These are phyloP conservation scores for Microsporum canis DNA, from an alignment of 2,329 filamentous ascomycete species.

Conservation along the genomic window DNA sequence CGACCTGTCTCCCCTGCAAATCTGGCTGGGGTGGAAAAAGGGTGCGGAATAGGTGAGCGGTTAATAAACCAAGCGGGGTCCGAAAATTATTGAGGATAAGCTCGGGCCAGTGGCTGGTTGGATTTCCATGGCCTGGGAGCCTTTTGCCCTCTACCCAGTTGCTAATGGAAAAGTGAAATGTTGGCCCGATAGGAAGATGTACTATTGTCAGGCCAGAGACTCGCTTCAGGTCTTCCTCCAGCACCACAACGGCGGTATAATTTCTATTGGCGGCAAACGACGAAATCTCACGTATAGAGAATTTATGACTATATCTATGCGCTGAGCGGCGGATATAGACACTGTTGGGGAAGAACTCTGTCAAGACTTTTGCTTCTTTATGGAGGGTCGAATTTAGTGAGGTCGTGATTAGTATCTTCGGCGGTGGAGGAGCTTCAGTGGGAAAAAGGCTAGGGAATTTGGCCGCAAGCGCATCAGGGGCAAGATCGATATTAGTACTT, in stretches of 20 bases:
- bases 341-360: conserved; percentile 67
- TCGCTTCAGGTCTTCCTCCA: conserved; percentile 82
- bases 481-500: conserved; percentile 49
- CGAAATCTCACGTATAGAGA: conserved; percentile 81
- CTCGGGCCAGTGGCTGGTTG: conserved; percentile 83
- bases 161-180: conserved; percentile 81
- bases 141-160: conserved; percentile 86
- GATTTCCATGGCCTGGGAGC: conserved; percentile 78
- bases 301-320: conserved; percentile 78
- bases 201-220: conserved; percentile 73
- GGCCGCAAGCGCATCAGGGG: conserved; percentile 48
- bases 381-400: conserved; percentile 82
- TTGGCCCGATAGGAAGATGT: conserved; percentile 72
- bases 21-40: conserved; percentile 75
- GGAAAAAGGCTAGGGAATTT: conserved; percentile 52
- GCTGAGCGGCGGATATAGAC: conserved; percentile 74
- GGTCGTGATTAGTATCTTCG: conserved; percentile 88
- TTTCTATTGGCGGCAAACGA: conserved; percentile 70
- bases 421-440: conserved; percentile 42
- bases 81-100: conserved; percentile 88
- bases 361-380: conserved; percentile 65
- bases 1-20: conserved; percentile 73
- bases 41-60: conserved; percentile 70
- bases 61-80: conserved; percentile 78
- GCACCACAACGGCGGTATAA: conserved; percentile 72